Evolutionary conservation across 805 yeast species (phyloP), one percentile per base, ranked within the genome.

Genomic region (Blastobotrys chiropterorum): DNA sequence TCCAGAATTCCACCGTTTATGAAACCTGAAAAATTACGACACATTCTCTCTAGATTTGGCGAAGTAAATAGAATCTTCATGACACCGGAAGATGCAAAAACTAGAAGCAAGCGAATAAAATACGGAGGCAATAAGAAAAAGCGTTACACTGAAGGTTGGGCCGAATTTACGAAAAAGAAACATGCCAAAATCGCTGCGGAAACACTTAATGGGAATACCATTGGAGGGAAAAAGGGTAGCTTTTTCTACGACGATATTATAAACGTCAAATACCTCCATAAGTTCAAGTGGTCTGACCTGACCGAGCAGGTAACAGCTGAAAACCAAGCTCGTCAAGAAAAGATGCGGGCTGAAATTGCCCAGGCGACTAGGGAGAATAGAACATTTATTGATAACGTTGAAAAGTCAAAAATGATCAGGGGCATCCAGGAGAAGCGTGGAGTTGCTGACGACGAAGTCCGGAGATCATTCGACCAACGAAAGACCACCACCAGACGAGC

Each of bases 71-170:
- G 98, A 57, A 71, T 94, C 4, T 94, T 85, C 65, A 70, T 94
- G 56, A 85, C 89, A 58, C 96, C 95, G 14, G 99, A 94, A 67
- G 86, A 85, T 56, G 76, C 81, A 7, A 72, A 77, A 26, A 75
- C 75, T 6, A 75, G 89, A 61, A 80, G 79, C 48, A 75, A 77
- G 47, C 74, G 99, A 60, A 81, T 87, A 17, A 86, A 85, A 62
- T 78, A 80, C 56, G 98, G 98, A 13, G 98, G 99, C 19, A 94
- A 92, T 67, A 90, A 89, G 67, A 90, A 90, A 69, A 77, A 78
- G 64, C 85, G 79, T 70, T 94, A 80, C 64, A 87, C 85, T 26
- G 99, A 92, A 72, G 99, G 99, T 13, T 94, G 99, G 99, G 94
- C 86, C 5, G 99, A 94, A 69, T 94, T 87, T 67, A 71, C 77